Evolutionary conservation across 352 stramenopile species (phyloP), one percentile per base, ranked within the genome.

Genomic region (Pythium dissotocum): DNA sequence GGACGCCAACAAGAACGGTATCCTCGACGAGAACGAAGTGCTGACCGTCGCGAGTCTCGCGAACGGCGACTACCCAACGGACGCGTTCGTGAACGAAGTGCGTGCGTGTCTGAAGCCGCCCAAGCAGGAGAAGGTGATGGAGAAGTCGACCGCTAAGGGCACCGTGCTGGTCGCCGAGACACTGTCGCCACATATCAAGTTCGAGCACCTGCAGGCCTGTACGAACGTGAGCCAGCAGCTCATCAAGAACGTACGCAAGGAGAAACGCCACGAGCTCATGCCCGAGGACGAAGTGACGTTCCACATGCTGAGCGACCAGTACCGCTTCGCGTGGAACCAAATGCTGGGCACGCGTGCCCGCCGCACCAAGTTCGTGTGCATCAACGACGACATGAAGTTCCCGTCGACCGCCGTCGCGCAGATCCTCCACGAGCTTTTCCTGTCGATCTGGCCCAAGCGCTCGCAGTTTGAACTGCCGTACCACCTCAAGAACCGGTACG

Each of bases 381-480:
- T 98, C 69, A 98, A 98, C 72, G 95, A 98, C 81, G 90, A 98
- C 77, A 98, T 98, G 87, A 85, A 97, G 65, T 79, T 85, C 54
- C 89, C 93, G 60, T 91, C 91, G n/a, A 69, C 71, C 18, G 70
- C 84, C 7, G 80, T 98, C 26, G 83, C 81, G 52, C 82, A 94
- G 65, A 95, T 95, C 54, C 72, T 98, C 48, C 82, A 94, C 67
- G 90, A 97, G 53, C 91, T 98, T n/a, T 98, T 98, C 70, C 63
- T 95, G 35, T 88, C 91, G 10, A 90, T 98, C 55, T 98, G 93
- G 82, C 95, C 95, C 38, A 87, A 91, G 57, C 85, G 80, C 14
- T 98, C 88, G 51, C 85, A 94, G 63, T 98, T 98, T 69, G 95
- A 98, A 67, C 76, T 98, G 59, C 85, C 88, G 52, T 89, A 85